A percentile compares a stretch with the other conserved stretches of the same genome.
phyloP scores from a whole-genome alignment of 2,329 filamentous ascomycete species.

The Paecilomyces niveus region DNA sequence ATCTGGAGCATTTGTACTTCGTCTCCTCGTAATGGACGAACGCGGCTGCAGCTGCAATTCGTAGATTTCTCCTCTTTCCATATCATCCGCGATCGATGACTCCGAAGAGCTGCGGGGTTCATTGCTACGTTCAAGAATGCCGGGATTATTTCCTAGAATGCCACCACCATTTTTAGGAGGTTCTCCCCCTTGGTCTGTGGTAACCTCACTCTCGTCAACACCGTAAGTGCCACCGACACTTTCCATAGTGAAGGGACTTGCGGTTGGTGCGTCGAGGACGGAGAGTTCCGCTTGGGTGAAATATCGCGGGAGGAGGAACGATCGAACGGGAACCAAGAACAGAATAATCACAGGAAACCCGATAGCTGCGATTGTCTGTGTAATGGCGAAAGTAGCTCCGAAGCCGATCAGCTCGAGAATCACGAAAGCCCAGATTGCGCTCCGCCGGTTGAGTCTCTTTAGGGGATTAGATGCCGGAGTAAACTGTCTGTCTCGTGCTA shows the following conservation, averaged over 20 bases:
- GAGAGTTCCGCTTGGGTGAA: conserved; percentile 56
- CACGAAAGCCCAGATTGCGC: conserved; percentile 66
- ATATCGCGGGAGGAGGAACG: conserved; percentile 55
- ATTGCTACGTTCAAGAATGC: conserved; percentile 12
- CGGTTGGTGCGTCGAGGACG: conserved; percentile 64
- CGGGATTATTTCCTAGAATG: conserved; percentile 9
- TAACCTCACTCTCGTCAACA: conserved; percentile 18
- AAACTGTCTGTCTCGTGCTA: conserved; percentile 57
- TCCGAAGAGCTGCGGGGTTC: conserved; percentile 15
- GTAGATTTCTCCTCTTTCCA: conserved; percentile 36
- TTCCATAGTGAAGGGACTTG: conserved; percentile 69
- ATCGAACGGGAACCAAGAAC: conserved; percentile 59
- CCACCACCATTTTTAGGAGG: background rate
- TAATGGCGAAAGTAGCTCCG: conserved; percentile 73
- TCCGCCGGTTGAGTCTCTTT: conserved; percentile 51
- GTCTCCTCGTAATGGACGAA: conserved; percentile 4
- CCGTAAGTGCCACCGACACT: conserved; percentile 61
- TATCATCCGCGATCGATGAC: conserved; percentile 27
- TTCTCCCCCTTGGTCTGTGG: conserved; percentile 2
- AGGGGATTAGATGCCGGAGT: conserved; percentile 55
- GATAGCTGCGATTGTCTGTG: conserved; percentile 74
- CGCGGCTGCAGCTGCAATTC: conserved; percentile 13
- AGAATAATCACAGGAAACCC: conserved; percentile 73
- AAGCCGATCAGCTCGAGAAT: conserved; percentile 62
- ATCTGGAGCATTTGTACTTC: conserved; percentile 1